Conservation (phyloP, 1,284 basidiomycete genomes). For the Tilletiaria anomala region DNA sequence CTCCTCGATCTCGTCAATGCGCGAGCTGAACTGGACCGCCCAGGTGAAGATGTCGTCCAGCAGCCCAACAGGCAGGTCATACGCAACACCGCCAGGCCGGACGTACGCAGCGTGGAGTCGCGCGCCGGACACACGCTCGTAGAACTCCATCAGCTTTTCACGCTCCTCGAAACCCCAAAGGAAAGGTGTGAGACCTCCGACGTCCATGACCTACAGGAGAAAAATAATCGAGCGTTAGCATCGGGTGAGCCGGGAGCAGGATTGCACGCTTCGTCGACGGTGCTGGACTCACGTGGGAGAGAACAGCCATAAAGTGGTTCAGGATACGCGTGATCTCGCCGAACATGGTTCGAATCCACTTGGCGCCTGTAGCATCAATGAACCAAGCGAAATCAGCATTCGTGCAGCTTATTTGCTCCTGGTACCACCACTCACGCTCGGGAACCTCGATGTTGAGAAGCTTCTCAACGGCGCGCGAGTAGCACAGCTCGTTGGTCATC, state of each 20-base stretch:
- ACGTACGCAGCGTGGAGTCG: constrained; percentile 96
- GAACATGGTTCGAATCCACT: constrained; percentile 96
- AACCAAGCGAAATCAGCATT: too few relatives aligned
- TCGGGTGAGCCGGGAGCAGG: too few relatives aligned
- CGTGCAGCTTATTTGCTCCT: too few relatives aligned
- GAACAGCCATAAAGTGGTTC: constrained; percentile 95
- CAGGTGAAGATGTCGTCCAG: constrained; percentile 96
- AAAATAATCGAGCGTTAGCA: constrained; percentile 3
- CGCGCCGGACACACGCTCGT: constrained; percentile 95
- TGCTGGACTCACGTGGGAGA: constrained; percentile 57
- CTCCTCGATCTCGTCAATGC: constrained; percentile 95
- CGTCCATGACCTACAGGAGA: too few relatives aligned
- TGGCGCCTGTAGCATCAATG: too few relatives aligned
- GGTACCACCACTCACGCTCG: too few relatives aligned
- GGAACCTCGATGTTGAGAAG: constrained; percentile 95
- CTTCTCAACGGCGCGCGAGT: constrained; percentile 94
- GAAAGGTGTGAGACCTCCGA: constrained; percentile 95
- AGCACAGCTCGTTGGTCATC: constrained; percentile 57
- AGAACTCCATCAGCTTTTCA: constrained; percentile 99
- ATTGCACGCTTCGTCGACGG: not conserved
- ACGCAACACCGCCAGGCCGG: constrained; percentile 92
- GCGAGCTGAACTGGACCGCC: constrained; percentile 81
- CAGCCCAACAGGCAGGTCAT: constrained; percentile 88
- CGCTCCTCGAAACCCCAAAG: constrained; percentile 99
- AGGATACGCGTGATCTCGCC: constrained; percentile 92